phyloP scores from a whole-genome alignment of 73 alveolate species.

The Paramecium sexaurelia region DNA sequence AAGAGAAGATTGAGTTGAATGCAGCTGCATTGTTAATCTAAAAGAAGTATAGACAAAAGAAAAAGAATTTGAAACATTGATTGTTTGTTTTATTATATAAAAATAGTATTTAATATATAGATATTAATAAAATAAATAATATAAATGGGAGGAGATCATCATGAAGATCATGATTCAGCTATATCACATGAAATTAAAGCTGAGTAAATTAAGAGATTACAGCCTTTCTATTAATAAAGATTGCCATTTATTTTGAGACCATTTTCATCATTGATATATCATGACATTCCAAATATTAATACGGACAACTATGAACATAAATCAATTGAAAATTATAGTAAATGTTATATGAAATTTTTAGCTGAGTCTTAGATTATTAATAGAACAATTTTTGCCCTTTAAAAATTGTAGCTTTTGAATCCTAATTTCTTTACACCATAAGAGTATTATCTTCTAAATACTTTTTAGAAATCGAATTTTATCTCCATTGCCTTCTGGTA shows the following conservation, averaged over 20 bases:
- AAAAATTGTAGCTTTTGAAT: slow-evolving; percentile 20
- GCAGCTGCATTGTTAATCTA: slow-evolving; percentile 43
- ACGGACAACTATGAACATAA: background rate
- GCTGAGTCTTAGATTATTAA: slow-evolving; percentile 19
- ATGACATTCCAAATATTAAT: background rate
- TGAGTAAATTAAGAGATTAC: slow-evolving; percentile 18
- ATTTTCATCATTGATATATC: slow-evolving; percentile 4
- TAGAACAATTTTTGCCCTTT: slow-evolving; percentile 26
- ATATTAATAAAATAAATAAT: background rate
- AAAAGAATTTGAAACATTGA: background rate
- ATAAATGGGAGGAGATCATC: slow-evolving; percentile 45
- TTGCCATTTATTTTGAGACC: slow-evolving; percentile 34
- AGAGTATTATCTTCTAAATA: background rate
- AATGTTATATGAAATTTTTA: background rate
- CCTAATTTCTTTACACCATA: slow-evolving; percentile 44
- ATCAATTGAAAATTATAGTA: slow-evolving; percentile 34
- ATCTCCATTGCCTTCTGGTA: slow-evolving; percentile 14
- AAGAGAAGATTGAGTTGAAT: background rate
- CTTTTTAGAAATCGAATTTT: background rate
- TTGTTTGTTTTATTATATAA: background rate
- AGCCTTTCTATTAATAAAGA: slow-evolving; percentile 24
- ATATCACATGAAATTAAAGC: slow-evolving; percentile 32
- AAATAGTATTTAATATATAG: background rate
- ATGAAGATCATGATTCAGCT: background rate
- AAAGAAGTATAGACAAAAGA: slow-evolving; percentile 23